Evolutionary conservation across 495 filamentous ascomycete genomes (phyloP).

Genomic region (Neurospora hispaniola): DNA sequence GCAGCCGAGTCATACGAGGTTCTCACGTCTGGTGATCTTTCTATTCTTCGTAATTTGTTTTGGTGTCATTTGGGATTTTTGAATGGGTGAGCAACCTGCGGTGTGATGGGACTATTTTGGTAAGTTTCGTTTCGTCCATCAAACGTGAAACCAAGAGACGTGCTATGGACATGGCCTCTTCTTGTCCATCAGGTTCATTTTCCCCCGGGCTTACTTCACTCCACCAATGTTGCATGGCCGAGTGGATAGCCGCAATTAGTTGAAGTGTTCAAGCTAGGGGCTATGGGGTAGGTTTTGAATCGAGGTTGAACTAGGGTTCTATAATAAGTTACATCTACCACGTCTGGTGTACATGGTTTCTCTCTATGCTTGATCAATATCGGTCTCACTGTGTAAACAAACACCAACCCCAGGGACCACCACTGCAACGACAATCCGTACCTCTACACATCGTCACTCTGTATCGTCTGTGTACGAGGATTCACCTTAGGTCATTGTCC

Average conservation of each 20-base stretch:
- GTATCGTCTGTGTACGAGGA: not conserved
- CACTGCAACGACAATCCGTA: not conserved
- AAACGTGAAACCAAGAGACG: not conserved
- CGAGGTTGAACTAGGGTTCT: too few relatives aligned
- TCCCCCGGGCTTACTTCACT: not conserved
- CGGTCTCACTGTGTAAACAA: not conserved
- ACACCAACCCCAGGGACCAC: not conserved
- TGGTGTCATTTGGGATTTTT: not conserved
- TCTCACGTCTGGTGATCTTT: not conserved
- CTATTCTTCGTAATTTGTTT: not conserved
- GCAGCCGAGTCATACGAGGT: not conserved
- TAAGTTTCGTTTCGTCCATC: not conserved
- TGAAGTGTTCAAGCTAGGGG: not conserved
- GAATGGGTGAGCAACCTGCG: not conserved
- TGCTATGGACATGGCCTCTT: not conserved
- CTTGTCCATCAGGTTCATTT: not conserved
- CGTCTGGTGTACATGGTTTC: not conserved
- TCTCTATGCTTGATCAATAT: not conserved
- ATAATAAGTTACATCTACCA: not conserved
- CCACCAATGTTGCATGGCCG: not conserved
- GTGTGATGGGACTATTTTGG: not conserved
- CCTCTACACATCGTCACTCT: not conserved
- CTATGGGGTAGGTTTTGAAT: not conserved
- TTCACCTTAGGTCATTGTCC: not conserved
- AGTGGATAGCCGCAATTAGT: not conserved